phyloP scores from a whole-genome alignment of 768 basidiomycete genomes.

The Russula olivacea region DNA sequence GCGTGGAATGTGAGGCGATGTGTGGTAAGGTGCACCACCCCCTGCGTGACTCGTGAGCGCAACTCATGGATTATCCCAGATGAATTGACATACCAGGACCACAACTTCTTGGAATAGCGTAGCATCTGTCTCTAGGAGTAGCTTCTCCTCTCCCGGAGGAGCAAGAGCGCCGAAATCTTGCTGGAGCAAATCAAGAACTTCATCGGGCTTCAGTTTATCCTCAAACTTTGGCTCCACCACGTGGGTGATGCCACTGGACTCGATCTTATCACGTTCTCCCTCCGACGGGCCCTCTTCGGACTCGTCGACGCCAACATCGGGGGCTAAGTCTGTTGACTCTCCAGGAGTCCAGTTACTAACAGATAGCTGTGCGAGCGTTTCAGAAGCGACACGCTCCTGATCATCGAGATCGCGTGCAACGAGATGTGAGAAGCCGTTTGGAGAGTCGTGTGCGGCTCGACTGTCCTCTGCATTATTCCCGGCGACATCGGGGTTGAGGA shows the following conservation, averaged over 20 bases:
- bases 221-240: constrained; percentile 2
- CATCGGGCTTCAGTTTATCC: constrained; percentile 38
- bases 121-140: constrained; percentile 50
- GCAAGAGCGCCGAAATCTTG: constrained; percentile 54
- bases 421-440: constrained; percentile 38
- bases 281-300: constrained; percentile 26
- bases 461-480: neutral
- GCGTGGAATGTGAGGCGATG: constrained; percentile 65
- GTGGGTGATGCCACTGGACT: neutral
- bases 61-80: constrained; percentile 9
- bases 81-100: constrained; percentile 36
- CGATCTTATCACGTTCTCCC: constrained; percentile 25
- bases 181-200: constrained; percentile 46
- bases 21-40: constrained; percentile 58
- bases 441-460: constrained; percentile 23
- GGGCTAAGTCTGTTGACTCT: constrained; percentile 16
- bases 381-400: constrained; percentile 34
- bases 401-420: constrained; percentile 38
- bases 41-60: constrained; percentile 31
- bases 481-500: constrained; percentile 28
- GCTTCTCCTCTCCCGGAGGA: constrained; percentile 40
- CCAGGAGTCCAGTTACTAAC: constrained; percentile 33
- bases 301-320: constrained; percentile 4
- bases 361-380: constrained; percentile 36
- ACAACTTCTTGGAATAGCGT: constrained; percentile 44